phyloP scores from a whole-genome alignment of 78 protist genomes.

The Dictyostelium capitatum region DNA sequence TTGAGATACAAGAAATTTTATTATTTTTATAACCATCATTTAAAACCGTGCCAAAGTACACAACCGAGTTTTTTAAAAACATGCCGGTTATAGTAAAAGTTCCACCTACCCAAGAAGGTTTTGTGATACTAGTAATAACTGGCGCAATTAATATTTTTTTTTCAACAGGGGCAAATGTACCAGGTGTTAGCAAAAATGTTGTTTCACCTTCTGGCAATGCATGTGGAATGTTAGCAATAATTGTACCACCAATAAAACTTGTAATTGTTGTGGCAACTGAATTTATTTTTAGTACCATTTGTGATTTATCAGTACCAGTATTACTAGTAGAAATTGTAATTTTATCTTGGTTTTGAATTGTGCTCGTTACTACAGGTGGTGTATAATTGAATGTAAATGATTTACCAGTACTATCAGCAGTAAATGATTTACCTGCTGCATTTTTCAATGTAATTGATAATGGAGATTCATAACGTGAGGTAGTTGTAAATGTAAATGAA shows the following conservation, averaged over 20 bases:
- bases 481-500: background rate
- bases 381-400: background rate
- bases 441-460: background rate
- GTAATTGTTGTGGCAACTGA: background rate
- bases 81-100: background rate
- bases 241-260: background rate
- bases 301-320: background rate
- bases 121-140: background rate
- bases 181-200: background rate
- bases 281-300: background rate
- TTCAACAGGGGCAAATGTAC: background rate
- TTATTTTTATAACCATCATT: background rate
- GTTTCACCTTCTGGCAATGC: conserved; percentile 4
- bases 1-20: background rate
- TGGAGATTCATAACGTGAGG: background rate
- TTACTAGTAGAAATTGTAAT: background rate
- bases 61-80: background rate
- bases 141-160: background rate
- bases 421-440: background rate
- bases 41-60: background rate
- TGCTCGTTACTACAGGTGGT: background rate
- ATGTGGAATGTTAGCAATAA: background rate
- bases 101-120: background rate
- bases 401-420: background rate
- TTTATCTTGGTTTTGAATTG: background rate